Conservation (phyloP, 768 basidiomycete species). For the Scleroderma citrinum region DNA sequence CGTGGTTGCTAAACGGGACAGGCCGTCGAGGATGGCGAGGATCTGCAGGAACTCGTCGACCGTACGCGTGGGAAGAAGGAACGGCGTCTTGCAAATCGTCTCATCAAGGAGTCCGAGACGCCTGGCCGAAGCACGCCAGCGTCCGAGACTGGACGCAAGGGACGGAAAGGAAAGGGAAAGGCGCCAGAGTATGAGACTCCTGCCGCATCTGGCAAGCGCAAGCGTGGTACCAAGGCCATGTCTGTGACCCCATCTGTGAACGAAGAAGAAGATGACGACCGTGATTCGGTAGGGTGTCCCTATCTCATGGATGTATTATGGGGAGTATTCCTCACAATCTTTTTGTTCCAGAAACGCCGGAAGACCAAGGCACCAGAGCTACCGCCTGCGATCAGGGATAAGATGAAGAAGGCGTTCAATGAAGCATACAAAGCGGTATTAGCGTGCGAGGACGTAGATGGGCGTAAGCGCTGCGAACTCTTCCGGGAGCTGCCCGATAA, state of each 20-base stretch:
- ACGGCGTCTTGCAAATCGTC: conserved; percentile 52
- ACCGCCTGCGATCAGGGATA: conserved; percentile 53
- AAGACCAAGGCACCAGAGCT: conserved; percentile 65
- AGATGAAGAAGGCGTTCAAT: conserved; percentile 79
- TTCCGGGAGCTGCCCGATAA: conserved; percentile 85
- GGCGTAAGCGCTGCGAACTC: conserved; percentile 78
- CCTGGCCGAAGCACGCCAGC: conserved; percentile 62
- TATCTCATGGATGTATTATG: background rate
- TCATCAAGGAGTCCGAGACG: conserved; percentile 51
- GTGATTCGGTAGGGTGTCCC: conserved; percentile 51
- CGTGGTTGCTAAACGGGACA: background rate
- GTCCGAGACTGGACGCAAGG: conserved; percentile 53
- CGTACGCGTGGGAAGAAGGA: conserved; percentile 60
- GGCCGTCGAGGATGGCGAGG: conserved; percentile 77
- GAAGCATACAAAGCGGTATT: conserved; percentile 73
- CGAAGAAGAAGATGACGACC: conserved; percentile 76
- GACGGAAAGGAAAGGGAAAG: conserved; percentile 57
- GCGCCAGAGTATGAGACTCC: conserved; percentile 41
- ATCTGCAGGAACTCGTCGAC: conserved; percentile 67
- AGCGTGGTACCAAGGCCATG: conserved; percentile 64
- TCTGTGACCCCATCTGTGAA: conserved; percentile 70
- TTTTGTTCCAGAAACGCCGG: conserved; percentile 65
- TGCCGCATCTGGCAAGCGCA: conserved; percentile 57
- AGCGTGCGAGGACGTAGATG: conserved; percentile 62
- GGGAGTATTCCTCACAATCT: background rate